Evolutionary conservation across 148 eudicot species (phyloP).

Genomic region (Polygonum aviculare): DNA sequence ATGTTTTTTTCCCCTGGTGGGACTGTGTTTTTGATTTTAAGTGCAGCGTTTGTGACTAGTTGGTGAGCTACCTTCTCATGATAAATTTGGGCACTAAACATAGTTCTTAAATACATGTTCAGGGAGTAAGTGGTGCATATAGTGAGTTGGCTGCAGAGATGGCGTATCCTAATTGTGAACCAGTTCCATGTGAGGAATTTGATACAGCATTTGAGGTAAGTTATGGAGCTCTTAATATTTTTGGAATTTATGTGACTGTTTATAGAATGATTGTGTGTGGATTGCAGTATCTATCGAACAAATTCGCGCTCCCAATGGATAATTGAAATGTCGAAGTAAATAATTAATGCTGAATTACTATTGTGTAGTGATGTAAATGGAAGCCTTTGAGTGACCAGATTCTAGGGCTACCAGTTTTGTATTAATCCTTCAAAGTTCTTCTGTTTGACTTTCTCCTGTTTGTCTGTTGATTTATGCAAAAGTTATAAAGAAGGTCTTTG

Average conservation of each 20-base stretch:
- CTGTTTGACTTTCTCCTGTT: not conserved
- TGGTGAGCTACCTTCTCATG: not conserved
- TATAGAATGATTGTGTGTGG: not conserved
- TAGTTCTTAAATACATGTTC: not conserved
- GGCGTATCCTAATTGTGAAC: slow-evolving; percentile 58
- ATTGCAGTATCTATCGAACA: not conserved
- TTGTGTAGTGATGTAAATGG: not conserved
- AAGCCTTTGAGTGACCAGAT: not conserved
- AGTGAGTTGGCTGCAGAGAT: slow-evolving; percentile 55
- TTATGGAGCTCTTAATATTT: not conserved
- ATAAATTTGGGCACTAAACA: not conserved
- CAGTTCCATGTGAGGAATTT: slow-evolving; percentile 69
- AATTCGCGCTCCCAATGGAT: not conserved
- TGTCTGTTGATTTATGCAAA: not conserved
- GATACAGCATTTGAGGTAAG: slow-evolving; percentile 56
- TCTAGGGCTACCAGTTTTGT: not conserved
- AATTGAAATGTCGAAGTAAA: not conserved
- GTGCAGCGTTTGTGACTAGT: not conserved
- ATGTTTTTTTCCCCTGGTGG: not conserved
- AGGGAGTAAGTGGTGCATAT: slow-evolving; percentile 73
- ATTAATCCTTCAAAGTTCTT: not conserved
- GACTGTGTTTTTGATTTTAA: too few species aligned
- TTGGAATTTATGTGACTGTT: not conserved
- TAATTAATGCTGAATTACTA: not conserved
- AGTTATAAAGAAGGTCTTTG: not conserved